Evolutionary conservation across 371 early-diverging fungal genomes (phyloP).

Genomic region (Mortierella sp.): DNA sequence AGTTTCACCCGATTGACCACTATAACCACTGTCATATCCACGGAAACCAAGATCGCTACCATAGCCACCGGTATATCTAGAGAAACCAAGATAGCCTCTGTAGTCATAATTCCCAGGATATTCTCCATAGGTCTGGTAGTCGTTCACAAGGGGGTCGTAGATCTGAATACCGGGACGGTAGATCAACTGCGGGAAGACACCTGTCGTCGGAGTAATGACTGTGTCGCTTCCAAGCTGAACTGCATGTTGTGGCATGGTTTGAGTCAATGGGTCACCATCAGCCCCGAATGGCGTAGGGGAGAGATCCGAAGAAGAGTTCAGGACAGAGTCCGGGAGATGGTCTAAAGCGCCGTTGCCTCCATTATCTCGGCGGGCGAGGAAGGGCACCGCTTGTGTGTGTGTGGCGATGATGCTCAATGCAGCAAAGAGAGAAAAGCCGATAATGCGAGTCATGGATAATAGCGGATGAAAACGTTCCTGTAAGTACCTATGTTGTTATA

Average conservation of each 20-base stretch:
- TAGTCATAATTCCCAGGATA: not conserved
- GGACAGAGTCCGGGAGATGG: too few relatives aligned
- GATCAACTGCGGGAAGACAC: conserved; percentile 27
- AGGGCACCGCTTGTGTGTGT: too few relatives aligned
- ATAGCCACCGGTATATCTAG: not conserved
- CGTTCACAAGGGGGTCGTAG: conserved; percentile 19
- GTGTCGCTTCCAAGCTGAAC: conserved; percentile 30
- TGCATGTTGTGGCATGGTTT: conserved; percentile 11
- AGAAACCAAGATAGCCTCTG: not conserved
- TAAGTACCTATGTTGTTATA: too few relatives aligned
- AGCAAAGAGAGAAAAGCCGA: too few relatives aligned
- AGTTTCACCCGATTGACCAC: conserved; percentile 1
- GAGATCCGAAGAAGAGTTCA: too few relatives aligned
- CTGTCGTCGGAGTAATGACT: conserved; percentile 17
- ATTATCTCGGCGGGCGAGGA: too few relatives aligned
- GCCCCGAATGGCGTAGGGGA: too few relatives aligned
- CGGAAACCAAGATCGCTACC: not conserved
- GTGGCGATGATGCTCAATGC: too few relatives aligned
- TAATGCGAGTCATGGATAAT: too few relatives aligned
- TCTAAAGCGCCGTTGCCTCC: too few relatives aligned
- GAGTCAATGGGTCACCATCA: not conserved
- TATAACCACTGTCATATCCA: not conserved
- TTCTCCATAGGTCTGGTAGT: conserved; percentile 9
- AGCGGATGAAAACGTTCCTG: too few relatives aligned
- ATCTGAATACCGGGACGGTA: conserved; percentile 31